Percentiles rank a stretch among this genome's conserved stretches.
phyloP scores from a whole-genome alignment of 2,329 filamentous ascomycete genomes.

The Pseudocercospora pini-densiflorae region DNA sequence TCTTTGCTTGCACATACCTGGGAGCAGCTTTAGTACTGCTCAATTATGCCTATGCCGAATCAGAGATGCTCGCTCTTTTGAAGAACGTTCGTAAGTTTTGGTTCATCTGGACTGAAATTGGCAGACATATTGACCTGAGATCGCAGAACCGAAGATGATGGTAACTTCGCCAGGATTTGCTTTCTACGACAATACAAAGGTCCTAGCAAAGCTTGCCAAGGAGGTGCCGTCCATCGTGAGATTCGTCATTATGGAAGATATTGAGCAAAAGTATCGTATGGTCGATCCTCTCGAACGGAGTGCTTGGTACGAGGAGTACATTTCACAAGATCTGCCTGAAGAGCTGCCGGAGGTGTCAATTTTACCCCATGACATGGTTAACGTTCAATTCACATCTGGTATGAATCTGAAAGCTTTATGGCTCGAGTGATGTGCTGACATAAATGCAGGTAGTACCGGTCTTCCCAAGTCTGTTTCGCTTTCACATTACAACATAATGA shows the following conservation, averaged over 20 bases:
- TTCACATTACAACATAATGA: conserved; percentile 38
- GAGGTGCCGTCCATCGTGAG: conserved; percentile 49
- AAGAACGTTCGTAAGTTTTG: conserved; percentile 61
- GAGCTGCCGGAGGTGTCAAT: conserved; percentile 30
- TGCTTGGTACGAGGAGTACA: conserved; percentile 32
- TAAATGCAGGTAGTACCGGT: conserved; percentile 58
- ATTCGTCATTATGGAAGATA: conserved; percentile 58
- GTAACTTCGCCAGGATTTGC: conserved; percentile 70
- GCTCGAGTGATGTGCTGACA: neutral
- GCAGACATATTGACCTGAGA: conserved; percentile 2
- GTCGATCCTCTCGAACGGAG: conserved; percentile 24
- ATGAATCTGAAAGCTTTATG: conserved; percentile 37
- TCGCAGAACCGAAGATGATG: conserved; percentile 67
- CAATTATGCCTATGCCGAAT: conserved; percentile 75
- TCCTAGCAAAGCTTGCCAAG: conserved; percentile 55
- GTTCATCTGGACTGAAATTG: neutral
- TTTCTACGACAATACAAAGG: conserved; percentile 61
- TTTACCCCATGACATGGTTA: conserved; percentile 38
- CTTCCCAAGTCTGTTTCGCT: conserved; percentile 76
- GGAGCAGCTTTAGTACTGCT: conserved; percentile 64
- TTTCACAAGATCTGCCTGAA: conserved; percentile 24
- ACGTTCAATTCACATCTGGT: conserved; percentile 66
- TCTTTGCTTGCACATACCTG: conserved; percentile 40
- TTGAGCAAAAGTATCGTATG: conserved; percentile 32
- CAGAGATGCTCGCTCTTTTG: conserved; percentile 70